Base-by-base conservation (phyloP, 1,284 basidiomycete genomes). In the Megacollybia platyphylla region DNA sequence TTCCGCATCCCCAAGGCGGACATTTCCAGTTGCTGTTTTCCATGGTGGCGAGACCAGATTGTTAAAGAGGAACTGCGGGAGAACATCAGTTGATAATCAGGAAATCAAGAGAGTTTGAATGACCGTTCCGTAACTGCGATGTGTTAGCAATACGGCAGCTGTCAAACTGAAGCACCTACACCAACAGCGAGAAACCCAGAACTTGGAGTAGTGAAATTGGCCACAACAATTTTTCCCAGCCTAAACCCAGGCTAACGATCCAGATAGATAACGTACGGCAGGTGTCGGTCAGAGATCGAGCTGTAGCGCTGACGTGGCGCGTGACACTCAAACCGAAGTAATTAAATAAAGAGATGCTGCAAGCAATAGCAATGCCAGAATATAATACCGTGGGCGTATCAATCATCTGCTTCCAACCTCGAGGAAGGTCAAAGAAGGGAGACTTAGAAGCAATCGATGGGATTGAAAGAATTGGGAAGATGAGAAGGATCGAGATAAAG, bases 261-360 rank as follows among this genome's bases (percentile, higher is more conserved):
- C 87, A 94, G 55, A 94, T 98, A 17, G 81, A 81, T 44, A 98
- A 71, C 1, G 96, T 97, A 52, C 96, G 76, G 67, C 92, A 97
- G 4, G 94, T 96, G 60, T 99, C 96, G 38, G 93, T 90, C 40
- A 96, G 75, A 47, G 81, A 87, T 47, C 91, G 74, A 15, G 87
- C 87, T 1, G 89, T 93, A 32, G 91, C 90, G 59, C 79, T 89
- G 48, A 92, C 86, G 55, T 87, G 79, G 50, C 82, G 76, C 6
- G 94, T 98, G 44, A 98, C 91, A 56, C 83, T 87, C 36, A 97
- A 64, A 4, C 94, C 92, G 54, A 92, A 96, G 62, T 82, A 93
- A 67, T 98, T 99, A 78, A 94, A 99, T 18, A 92, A 64, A n/a
- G 89, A 74, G 50, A 97, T 97, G 46, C 76, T 81, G 55, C 76